These are phyloP conservation scores for Trichoderma atroviride DNA, from an alignment of 2,329 filamentous ascomycete genomes.

Conservation along the genomic window DNA sequence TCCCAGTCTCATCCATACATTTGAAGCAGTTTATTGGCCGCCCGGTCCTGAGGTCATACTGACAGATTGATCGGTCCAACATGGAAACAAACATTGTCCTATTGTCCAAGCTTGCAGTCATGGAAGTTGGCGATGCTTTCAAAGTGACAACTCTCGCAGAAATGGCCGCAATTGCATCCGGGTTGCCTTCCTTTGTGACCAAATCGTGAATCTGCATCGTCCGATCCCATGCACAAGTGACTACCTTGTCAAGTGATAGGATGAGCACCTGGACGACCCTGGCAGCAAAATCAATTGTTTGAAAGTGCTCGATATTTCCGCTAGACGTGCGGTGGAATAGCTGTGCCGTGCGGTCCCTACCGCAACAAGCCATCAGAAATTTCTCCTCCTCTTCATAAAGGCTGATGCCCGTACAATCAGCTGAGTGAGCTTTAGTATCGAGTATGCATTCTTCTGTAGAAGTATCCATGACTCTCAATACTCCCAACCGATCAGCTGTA, in stretches of 20 bases:
- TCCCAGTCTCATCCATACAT: constrained; percentile 76
- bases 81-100: constrained; percentile 61
- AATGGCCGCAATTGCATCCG: constrained; percentile 72
- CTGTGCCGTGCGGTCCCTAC: constrained; percentile 89
- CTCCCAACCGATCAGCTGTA: constrained; percentile 85
- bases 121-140: constrained; percentile 84
- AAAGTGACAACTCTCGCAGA: constrained; percentile 76
- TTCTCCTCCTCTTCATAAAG: constrained; percentile 65
- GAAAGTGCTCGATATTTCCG: constrained; percentile 72
- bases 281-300: constrained; percentile 91
- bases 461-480: constrained; percentile 71
- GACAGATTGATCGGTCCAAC: constrained; percentile 61
- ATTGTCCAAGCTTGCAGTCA: constrained; percentile 68
- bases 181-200: constrained; percentile 67
- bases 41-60: constrained; percentile 67
- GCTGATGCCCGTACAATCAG: constrained; percentile 81
- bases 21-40: constrained; percentile 75
- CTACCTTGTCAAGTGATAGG: constrained; percentile 72
- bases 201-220: constrained; percentile 82
- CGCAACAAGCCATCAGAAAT: constrained; percentile 77
- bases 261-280: constrained; percentile 76
- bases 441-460: constrained; percentile 63
- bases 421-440: constrained; percentile 82
- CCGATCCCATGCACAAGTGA: constrained; percentile 88
- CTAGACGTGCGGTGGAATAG: constrained; percentile 68